phyloP scores from a whole-genome alignment of 768 basidiomycete species.

The Lentinula guzmanii region DNA sequence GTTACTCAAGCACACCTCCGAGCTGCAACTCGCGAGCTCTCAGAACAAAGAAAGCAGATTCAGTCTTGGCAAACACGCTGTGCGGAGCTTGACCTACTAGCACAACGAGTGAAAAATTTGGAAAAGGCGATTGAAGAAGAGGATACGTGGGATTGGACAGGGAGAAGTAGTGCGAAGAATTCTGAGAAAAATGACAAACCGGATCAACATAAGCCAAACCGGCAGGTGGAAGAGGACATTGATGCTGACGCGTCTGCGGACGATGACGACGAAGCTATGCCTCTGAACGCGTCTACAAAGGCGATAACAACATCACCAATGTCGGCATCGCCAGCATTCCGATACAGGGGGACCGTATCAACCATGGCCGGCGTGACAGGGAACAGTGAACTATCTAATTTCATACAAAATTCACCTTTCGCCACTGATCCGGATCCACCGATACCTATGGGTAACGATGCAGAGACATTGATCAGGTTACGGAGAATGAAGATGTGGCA shows the following conservation, averaged over 20 bases:
- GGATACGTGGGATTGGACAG: conserved; percentile 86
- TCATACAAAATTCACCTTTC: conserved; percentile 22
- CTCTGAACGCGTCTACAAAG: neutral
- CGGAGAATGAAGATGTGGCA: conserved; percentile 83
- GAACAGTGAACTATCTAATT: conserved; percentile 51
- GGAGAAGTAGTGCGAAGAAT: conserved; percentile 32
- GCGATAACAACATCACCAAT: neutral
- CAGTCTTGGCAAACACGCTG: conserved; percentile 68
- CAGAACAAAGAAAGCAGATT: conserved; percentile 85
- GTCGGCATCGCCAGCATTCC: conserved; percentile 48
- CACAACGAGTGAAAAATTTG: conserved; percentile 79
- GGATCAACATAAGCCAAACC: conserved; percentile 44
- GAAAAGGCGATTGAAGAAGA: conserved; percentile 75
- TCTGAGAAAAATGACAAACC: neutral
- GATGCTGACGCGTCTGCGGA: conserved; percentile 11
- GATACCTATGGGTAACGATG: conserved; percentile 53
- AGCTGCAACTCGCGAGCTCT: conserved; percentile 83
- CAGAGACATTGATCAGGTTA: conserved; percentile 60
- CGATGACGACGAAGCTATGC: conserved; percentile 9
- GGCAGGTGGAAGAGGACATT: conserved; percentile 15
- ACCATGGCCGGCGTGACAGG: conserved; percentile 63
- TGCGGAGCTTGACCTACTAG: conserved; percentile 74
- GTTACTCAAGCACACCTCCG: conserved; percentile 83
- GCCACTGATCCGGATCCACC: conserved; percentile 71
- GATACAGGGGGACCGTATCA: conserved; percentile 58